Evolutionary conservation across 805 yeast species (phyloP), one percentile per base, ranked within the genome.

Genomic region (Yueomyces sinensis): DNA sequence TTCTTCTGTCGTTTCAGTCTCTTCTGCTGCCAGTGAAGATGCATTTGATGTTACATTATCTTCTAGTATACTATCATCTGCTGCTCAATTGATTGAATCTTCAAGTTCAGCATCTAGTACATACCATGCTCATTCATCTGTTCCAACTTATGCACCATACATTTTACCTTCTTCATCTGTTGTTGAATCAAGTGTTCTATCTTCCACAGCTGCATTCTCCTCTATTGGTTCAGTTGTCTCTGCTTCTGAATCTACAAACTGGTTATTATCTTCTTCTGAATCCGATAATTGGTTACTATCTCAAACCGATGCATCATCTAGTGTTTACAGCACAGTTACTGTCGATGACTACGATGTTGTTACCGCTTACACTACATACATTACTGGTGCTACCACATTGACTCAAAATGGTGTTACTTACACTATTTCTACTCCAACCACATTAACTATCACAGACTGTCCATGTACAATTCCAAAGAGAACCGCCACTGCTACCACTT

Each of bases 371-470:
- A 73, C 80, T 64, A 81, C 91, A 49, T 81, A 76, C 77, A 81
- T 91, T 63, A 91, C 93, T 58, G 62, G 51, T 43, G 60, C 93
- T 32, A 82, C 94, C 50, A 59, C 68, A 39, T 50, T 81, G 39
- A 66, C 65, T 44, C 72, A 74, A 60, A 76, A 76, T 71, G 68
- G 68, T 67, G 55, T 56, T 54, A 78, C 89, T 54, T 69, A 72
- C 73, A 72, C 79, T 44, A 83, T 78, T 56, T 73, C 86, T 42
- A 76, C 59, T 50, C 75, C 89, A 41, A 79, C 89, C 59, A 81
- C 91, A 47, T 61, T 82, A 53, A 82, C 89, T 58, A 68, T 82
- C 72, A 79, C 93, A 50, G 76, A 82, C 69, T 76, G 82, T 62
- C 87, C 87, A 57, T 82, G 93, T 68, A 79, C 87, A 54, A 54